These are phyloP conservation scores for Populus deltoides DNA, from an alignment of 345 rosid genomes.

Conservation along the genomic window DNA sequence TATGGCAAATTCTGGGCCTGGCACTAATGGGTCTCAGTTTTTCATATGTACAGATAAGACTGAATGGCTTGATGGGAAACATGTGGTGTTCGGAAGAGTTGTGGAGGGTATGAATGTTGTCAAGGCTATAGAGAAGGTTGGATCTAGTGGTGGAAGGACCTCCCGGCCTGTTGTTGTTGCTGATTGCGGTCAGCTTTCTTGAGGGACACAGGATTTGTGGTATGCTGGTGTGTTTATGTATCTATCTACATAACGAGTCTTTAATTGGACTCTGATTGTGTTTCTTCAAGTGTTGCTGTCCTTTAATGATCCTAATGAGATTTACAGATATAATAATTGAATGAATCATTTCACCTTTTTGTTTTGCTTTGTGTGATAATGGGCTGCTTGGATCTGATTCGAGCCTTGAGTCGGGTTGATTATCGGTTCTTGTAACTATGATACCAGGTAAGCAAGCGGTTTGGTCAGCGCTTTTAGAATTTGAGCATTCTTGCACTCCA, in stretches of 20 bases:
- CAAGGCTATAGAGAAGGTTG: constrained; percentile 60
- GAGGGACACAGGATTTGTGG: not conserved
- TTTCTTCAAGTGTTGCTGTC: not conserved
- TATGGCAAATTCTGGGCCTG: constrained; percentile 76
- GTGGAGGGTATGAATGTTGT: constrained; percentile 67
- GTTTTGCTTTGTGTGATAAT: not conserved
- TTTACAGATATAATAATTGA: not conserved
- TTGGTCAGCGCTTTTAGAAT: not conserved
- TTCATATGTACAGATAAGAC: constrained; percentile 64
- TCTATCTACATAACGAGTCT: not conserved
- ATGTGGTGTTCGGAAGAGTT: constrained; percentile 73
- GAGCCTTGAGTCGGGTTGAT: too few species aligned
- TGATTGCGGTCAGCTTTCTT: constrained; percentile 68
- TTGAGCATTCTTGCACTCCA: not conserved
- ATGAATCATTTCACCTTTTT: not conserved
- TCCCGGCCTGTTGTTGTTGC: constrained; percentile 47
- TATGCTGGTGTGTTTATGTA: not conserved
- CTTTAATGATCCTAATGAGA: not conserved
- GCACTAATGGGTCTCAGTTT: constrained; percentile 77
- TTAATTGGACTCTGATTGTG: not conserved
- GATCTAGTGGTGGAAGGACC: constrained; percentile 54
- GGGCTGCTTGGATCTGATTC: not conserved
- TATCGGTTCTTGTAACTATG: too few species aligned
- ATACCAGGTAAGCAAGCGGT: not conserved
- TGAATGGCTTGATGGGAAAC: constrained; percentile 75